These are phyloP conservation scores for Lactifluus rugatus DNA, from an alignment of 768 basidiomycete genomes.

Conservation along the genomic window DNA sequence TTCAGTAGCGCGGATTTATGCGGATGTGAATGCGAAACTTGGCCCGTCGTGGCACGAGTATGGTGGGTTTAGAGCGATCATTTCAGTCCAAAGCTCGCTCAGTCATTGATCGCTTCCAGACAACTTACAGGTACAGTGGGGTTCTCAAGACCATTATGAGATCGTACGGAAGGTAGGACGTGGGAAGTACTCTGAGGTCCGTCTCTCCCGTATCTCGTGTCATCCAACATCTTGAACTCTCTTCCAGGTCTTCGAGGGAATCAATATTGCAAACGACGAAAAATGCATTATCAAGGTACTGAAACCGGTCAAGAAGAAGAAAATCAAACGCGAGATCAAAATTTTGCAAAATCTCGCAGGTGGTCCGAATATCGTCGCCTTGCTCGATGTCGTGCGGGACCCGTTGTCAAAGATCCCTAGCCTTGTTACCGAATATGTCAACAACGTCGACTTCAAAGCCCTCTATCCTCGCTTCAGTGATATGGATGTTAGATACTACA, in stretches of 20 bases:
- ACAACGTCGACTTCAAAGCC: constrained; percentile 96
- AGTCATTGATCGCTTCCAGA: constrained; percentile 37
- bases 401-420: constrained; percentile 95
- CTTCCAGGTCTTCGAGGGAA: constrained; percentile 79
- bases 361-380: constrained; percentile 87
- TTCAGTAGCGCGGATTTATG: constrained; percentile 79
- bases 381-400: constrained; percentile 94
- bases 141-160: constrained; percentile 94
- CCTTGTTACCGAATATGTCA: constrained; percentile 93
- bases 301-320: constrained; percentile 99
- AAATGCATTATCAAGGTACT: constrained; percentile 98
- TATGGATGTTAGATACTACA: constrained; percentile 92
- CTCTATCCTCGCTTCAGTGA: constrained; percentile 94
- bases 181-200: constrained; percentile 91
- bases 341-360: constrained; percentile 94
- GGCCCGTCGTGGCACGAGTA: constrained; percentile 95
- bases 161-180: constrained; percentile 94
- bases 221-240: background rate
- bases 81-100: background rate
- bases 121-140: constrained; percentile 97
- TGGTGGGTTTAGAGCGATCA: constrained; percentile 39
- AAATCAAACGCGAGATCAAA: constrained; percentile 99
- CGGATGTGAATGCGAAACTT: constrained; percentile 78
- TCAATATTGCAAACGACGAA: constrained; percentile 82
- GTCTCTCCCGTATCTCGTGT: constrained; percentile 18